phyloP scores from a whole-genome alignment of 2,329 filamentous ascomycete genomes.

The Colletotrichum eremochloae region DNA sequence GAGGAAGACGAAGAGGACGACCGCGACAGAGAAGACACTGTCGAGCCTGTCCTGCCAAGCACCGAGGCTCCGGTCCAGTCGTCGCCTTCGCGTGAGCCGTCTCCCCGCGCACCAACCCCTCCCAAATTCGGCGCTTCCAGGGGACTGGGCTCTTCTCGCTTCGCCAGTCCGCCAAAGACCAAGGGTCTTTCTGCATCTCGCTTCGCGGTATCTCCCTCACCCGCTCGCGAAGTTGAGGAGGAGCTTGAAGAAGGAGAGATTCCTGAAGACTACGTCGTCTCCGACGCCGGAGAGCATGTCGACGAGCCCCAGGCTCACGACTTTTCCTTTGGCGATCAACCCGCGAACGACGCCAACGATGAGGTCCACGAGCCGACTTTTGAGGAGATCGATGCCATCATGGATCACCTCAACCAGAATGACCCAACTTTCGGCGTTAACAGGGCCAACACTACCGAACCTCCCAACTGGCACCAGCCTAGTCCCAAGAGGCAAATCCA shows the following conservation, averaged over 20 bases:
- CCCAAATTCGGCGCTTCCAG: slow-evolving; percentile 47
- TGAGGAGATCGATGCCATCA: slow-evolving; percentile 92
- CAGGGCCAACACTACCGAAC: slow-evolving; percentile 58
- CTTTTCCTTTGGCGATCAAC: neutral
- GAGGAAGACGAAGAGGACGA: slow-evolving; percentile 44
- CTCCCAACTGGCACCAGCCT: slow-evolving; percentile 62
- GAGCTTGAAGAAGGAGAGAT: slow-evolving; percentile 44
- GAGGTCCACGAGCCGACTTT: slow-evolving; percentile 66
- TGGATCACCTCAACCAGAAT: slow-evolving; percentile 84
- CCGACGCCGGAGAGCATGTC: slow-evolving; percentile 27
- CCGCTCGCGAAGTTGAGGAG: slow-evolving; percentile 49
- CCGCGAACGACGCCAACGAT: slow-evolving; percentile 47
- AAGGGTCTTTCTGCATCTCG: slow-evolving; percentile 60
- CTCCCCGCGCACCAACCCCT: slow-evolving; percentile 45
- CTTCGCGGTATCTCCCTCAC: slow-evolving; percentile 58
- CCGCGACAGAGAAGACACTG: slow-evolving; percentile 41
- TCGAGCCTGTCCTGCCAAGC: slow-evolving; percentile 37
- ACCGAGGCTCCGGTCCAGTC: slow-evolving; percentile 15
- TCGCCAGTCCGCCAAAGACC: slow-evolving; percentile 58
- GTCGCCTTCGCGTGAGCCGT: slow-evolving; percentile 23
- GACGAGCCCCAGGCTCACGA: slow-evolving; percentile 24
- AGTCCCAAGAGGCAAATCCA: slow-evolving; percentile 57
- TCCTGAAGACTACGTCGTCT: slow-evolving; percentile 43
- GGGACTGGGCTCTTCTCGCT: slow-evolving; percentile 62
- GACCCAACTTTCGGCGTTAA: slow-evolving; percentile 83